Base-by-base conservation (phyloP, 768 basidiomycete species). In the Amanita muscaria region DNA sequence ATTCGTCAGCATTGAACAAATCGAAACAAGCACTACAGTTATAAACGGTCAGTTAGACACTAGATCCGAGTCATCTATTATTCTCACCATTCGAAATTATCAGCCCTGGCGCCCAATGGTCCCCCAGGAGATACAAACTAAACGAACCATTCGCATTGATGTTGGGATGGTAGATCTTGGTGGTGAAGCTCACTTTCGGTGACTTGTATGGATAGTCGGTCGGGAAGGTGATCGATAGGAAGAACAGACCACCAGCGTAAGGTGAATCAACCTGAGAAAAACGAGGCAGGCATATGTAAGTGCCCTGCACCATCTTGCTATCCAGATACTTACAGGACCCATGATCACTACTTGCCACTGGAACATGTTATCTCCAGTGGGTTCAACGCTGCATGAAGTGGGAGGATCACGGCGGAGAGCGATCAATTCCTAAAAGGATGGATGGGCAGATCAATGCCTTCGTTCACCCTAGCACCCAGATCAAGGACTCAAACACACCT, bases 161-260 rank as follows among this genome's bases (percentile, higher is more conserved):
- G 76, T 98, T 98, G 27, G 94, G 94, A 67, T 98, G 94, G 66
- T 97, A 98, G 57, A 97, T 97, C 87, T 96, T 97, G 61, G 96
- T 98, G 54, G 91, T 94, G 68, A 99, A 99, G 73, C 85, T 85
- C 69, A 99, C 91, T 79, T 99, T 99, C 67, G 96, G 96, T 33
- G 96, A 96, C 71, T 98, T 97, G 84, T 98, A 98, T 19, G 96
- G 96, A 73, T 99, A 99, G 66, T 99, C 94, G 66, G 87, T 89
- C 37, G 90, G 89, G 77, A 92, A 92, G 34, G 75, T 79, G 63
- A 94, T 92, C 39, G 84, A 83, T 37, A 93, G 80, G 86, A 98
- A 98, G 75, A 99, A 99, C 45, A 99, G 94, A 62, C 96, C 96
- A 58, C 96, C 96, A 23, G 94, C 82, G 61, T 99, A 99, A 22